Evolutionary conservation across 306 rosid genomes (phyloP), one percentile per base, ranked within the genome.

Genomic region (Prinsepia uniflora): DNA sequence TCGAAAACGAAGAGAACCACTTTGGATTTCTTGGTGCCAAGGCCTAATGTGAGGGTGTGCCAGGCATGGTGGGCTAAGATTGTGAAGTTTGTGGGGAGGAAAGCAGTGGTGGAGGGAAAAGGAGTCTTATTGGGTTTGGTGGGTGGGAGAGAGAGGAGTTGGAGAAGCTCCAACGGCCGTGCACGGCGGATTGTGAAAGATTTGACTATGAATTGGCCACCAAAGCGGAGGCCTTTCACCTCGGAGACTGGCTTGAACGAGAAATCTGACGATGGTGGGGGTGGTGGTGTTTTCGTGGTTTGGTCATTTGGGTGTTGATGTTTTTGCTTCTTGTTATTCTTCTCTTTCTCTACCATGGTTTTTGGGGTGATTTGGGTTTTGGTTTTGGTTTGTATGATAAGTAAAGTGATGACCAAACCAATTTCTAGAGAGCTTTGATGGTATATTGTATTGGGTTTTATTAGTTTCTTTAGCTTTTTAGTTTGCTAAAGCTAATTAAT

Each of bases 31-130:
- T 85, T 95, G n/a, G 97, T 89, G 58, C 99, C 99, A 1, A 95
- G 91, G 39, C 99, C 99, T 0, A 95, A 82, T 15, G 99, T 95
- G 76, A 95, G 96, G 6, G 96, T 91, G 78, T 91, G 97, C 96
- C 96, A 91, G 1, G 97, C 97, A 49, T 91, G 99, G 84, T 91
- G 99, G 0, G 99, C 99, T 14, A 95, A 65, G 85, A 91, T 89
- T 20, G 99, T 95, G 89, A 95, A 95, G 75, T 91, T 95, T 42
- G 99, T 95, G 4, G 99, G 99, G 34, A 95, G 6, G 47, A 81
- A 95, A n/a, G 92, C 91, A 3, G 86, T 84, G 70, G 99, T 86
- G 6, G 99, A 95, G 71, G 97, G 96, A 63, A 95, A 91, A 4
- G 92, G 95, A 0, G 63, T 76, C 48, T 78, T 76, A 7, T 59